phyloP scores from a whole-genome alignment of 169 alveolate genomes.

The Plasmodium berghei region DNA sequence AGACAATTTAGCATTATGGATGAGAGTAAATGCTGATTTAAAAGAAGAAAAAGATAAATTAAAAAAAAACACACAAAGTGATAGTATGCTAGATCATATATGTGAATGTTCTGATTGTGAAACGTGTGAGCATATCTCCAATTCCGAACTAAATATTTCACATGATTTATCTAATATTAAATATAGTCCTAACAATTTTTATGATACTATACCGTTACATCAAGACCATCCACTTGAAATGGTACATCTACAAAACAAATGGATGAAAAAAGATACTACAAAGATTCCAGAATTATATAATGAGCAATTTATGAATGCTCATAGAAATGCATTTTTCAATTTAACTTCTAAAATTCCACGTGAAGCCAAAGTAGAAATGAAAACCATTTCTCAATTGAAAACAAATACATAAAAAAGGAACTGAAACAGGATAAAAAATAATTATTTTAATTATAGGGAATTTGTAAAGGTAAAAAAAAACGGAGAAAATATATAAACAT shows the following conservation, averaged over 20 bases:
- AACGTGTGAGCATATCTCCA: constrained; percentile 17
- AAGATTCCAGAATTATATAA: constrained; percentile 78
- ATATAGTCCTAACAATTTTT: constrained; percentile 42
- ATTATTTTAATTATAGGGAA: neutral
- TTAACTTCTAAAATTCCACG: constrained; percentile 73
- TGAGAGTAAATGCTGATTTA: constrained; percentile 84
- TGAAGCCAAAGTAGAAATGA: constrained; percentile 55
- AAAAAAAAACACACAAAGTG: constrained; percentile 4
- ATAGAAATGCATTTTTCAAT: constrained; percentile 80
- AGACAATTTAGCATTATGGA: constrained; percentile 83
- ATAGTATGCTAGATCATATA: constrained; percentile 17
- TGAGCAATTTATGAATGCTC: constrained; percentile 78
- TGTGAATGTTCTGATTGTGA: constrained; percentile 61
- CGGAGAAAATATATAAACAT: no score
- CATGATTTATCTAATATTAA: constrained; percentile 42
- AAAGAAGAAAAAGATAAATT: constrained; percentile 76
- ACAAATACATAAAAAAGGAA: constrained; percentile 5
- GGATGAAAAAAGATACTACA: constrained; percentile 80
- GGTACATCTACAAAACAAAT: constrained; percentile 80
- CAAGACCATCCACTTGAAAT: constrained; percentile 83
- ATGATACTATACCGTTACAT: constrained; percentile 80
- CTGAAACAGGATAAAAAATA: neutral
- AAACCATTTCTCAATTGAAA: constrained; percentile 20
- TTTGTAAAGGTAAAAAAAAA: no score
- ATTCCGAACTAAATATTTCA: constrained; percentile 44